phyloP scores from a whole-genome alignment of 2,329 filamentous ascomycete species.

The Penicillium sp. region DNA sequence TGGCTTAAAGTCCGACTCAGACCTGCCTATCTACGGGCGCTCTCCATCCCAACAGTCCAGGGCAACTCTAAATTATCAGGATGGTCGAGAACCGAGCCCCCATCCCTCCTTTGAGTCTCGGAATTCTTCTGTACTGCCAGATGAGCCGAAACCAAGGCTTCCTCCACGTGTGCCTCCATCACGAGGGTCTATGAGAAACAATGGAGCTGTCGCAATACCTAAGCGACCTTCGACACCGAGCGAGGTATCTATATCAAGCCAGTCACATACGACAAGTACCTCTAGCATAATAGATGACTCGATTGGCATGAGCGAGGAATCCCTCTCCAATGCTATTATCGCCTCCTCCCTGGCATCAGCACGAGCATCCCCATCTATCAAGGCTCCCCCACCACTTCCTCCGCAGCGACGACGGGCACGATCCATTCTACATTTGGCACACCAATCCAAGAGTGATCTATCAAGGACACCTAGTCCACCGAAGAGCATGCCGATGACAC shows the following conservation, averaged over 20 bases:
- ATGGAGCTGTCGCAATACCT: constrained; percentile 10
- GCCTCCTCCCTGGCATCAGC: constrained; percentile 48
- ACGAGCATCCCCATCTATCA: constrained; percentile 41
- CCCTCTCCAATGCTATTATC: constrained; percentile 47
- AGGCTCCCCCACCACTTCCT: constrained; percentile 38
- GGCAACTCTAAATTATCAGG: constrained; percentile 7
- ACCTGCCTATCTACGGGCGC: constrained; percentile 1
- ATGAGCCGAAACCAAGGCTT: constrained; percentile 25
- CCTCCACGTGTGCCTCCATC: constrained; percentile 25
- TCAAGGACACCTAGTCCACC: constrained; percentile 37
- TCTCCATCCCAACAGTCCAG: constrained; percentile 13
- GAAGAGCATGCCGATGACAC: constrained; percentile 42
- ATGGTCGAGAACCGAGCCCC: constrained; percentile 10
- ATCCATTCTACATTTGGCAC: constrained; percentile 36
- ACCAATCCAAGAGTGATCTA: constrained; percentile 29
- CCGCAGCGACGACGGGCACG: constrained; percentile 39
- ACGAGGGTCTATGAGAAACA: constrained; percentile 11
- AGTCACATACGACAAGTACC: constrained; percentile 26
- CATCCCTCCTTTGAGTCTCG: constrained; percentile 16
- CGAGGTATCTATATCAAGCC: constrained; percentile 26
- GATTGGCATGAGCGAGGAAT: constrained; percentile 34
- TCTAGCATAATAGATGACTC: constrained; percentile 25
- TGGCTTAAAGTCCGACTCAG: constrained; percentile 10
- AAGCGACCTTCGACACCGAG: constrained; percentile 27
- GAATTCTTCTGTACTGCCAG: constrained; percentile 11